A percentile compares a stretch with the other conserved stretches of the same genome.
Evolutionary conservation across 2,329 filamentous ascomycete species (phyloP).

Genomic region (Colletotrichum melonis): DNA sequence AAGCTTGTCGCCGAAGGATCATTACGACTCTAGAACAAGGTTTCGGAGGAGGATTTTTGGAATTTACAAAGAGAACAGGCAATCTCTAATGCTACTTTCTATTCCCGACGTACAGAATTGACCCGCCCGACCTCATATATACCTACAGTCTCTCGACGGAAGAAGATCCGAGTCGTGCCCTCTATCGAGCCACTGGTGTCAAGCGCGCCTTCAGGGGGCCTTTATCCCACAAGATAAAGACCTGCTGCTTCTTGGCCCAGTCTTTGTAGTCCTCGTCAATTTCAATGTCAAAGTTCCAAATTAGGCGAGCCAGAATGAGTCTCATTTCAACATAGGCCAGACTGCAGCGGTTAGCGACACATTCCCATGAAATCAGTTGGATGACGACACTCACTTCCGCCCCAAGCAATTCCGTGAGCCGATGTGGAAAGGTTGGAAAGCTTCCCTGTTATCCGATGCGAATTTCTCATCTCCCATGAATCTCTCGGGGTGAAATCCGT

Average conservation of each 20-base stretch:
- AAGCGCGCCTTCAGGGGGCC: slow-evolving; percentile 1
- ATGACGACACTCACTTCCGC: background rate
- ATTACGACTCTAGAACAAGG: background rate
- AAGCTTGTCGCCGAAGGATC: background rate
- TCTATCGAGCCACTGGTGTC: background rate
- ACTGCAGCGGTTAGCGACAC: slow-evolving; percentile 40
- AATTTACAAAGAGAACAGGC: background rate
- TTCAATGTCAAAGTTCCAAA: slow-evolving; percentile 61
- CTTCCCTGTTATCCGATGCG: slow-evolving; percentile 48
- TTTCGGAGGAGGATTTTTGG: background rate
- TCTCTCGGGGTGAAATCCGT: slow-evolving; percentile 10
- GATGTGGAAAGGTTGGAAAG: slow-evolving; percentile 56
- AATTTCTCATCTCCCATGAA: slow-evolving; percentile 13
- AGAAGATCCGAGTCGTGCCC: background rate
- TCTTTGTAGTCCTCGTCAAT: slow-evolving; percentile 48
- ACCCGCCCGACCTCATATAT: background rate
- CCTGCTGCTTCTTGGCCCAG: slow-evolving; percentile 52
- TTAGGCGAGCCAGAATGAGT: slow-evolving; percentile 56
- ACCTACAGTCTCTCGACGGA: background rate
- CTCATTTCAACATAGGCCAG: slow-evolving; percentile 63
- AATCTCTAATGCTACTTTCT: background rate
- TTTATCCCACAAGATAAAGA: slow-evolving; percentile 50
- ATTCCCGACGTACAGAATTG: background rate
- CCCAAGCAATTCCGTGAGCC: background rate
- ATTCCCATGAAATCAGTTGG: background rate